Evolutionary conservation across 805 yeast species (phyloP).

Genomic region (Candida andamanensis): DNA sequence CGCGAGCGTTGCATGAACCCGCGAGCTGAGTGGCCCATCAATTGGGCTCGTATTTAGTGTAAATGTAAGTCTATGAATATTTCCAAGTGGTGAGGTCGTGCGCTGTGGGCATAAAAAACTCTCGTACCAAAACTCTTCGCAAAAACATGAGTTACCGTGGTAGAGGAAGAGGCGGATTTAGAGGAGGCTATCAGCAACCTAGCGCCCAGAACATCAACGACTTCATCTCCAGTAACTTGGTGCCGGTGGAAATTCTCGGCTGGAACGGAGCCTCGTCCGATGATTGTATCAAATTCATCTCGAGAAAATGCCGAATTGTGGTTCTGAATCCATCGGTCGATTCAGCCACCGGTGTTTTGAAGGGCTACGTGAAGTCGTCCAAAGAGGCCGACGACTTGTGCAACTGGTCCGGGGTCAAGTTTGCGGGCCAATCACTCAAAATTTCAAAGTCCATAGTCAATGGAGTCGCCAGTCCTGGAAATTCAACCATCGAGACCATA

Average conservation of each 20-base stretch:
- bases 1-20: no score
- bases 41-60: no score
- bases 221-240: constrained; percentile 27
- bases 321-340: constrained; percentile 51
- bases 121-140: no score
- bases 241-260: constrained; percentile 60
- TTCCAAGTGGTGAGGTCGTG: no score
- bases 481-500: constrained; percentile 55
- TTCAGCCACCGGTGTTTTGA: constrained; percentile 43
- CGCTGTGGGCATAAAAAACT: not conserved
- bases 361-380: constrained; percentile 51
- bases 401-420: constrained; percentile 70
- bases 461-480: constrained; percentile 1
- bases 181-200: constrained; percentile 7
- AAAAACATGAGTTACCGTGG: constrained; percentile 40
- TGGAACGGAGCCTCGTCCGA: constrained; percentile 78
- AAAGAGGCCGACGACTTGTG: constrained; percentile 55
- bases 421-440: constrained; percentile 67
- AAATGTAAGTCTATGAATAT: no score
- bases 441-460: constrained; percentile 35
- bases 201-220: constrained; percentile 21
- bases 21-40: no score
- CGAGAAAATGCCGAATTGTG: constrained; percentile 57
- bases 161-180: constrained; percentile 25
- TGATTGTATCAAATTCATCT: constrained; percentile 64